phyloP scores from a whole-genome alignment of 2,329 filamentous ascomycete genomes.

The Phaeosphaeria sp. region DNA sequence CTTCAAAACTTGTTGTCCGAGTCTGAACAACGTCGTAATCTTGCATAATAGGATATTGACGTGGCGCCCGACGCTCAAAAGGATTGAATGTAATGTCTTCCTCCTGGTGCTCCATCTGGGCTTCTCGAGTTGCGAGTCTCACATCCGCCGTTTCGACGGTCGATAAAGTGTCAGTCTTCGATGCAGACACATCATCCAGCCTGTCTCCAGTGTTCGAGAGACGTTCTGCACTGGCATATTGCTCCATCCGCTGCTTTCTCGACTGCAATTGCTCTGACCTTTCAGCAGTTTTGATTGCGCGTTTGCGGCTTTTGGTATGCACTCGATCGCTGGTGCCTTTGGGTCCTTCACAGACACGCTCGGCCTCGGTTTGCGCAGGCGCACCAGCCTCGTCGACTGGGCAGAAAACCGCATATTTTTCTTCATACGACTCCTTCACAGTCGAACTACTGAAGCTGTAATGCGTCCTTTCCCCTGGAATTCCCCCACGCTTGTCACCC shows the following conservation, averaged over 20 bases:
- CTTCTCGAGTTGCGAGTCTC: background rate
- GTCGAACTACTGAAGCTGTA: constrained; percentile 3
- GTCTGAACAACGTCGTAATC: background rate
- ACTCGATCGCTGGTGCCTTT: background rate
- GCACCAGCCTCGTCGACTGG: background rate
- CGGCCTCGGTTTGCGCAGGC: background rate
- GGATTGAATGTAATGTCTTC: background rate
- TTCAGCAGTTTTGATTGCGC: background rate
- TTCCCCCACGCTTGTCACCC: constrained; percentile 2
- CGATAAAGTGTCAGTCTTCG: background rate
- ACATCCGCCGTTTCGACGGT: background rate
- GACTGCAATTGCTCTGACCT: background rate
- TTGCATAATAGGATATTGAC: background rate
- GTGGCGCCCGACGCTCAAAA: constrained; percentile 5
- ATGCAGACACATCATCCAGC: background rate
- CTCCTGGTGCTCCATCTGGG: background rate
- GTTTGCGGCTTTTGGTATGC: background rate
- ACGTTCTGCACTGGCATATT: background rate
- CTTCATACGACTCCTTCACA: background rate
- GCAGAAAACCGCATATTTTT: constrained; percentile 5
- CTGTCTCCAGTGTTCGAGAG: background rate
- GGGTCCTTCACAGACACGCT: background rate
- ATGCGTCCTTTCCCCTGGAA: constrained; percentile 2
- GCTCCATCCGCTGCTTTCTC: background rate
- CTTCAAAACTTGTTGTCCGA: background rate